Conservation (phyloP, 768 basidiomycete species). For the Boletus edulis region DNA sequence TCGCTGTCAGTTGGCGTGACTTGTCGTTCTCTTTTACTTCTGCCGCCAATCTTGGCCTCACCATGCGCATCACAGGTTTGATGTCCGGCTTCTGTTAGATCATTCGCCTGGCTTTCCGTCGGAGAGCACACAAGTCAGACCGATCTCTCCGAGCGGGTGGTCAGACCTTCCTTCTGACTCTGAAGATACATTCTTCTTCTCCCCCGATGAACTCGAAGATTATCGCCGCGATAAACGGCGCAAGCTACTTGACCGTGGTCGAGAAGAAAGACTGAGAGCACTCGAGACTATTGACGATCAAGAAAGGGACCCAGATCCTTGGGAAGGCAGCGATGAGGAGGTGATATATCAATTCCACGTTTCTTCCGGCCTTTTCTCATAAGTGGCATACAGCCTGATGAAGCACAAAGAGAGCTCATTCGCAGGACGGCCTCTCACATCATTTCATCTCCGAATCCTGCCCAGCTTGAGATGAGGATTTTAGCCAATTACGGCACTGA, state of each 20-base stretch:
- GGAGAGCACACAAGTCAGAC: slow-evolving; percentile 4
- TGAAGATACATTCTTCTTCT: slow-evolving; percentile 84
- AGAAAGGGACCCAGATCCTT: slow-evolving; percentile 44
- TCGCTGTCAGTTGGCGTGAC: slow-evolving; percentile 2
- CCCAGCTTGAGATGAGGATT: slow-evolving; percentile 85
- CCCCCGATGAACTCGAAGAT: slow-evolving; percentile 62
- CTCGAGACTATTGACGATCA: slow-evolving; percentile 44
- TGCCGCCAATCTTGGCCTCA: slow-evolving; percentile 18
- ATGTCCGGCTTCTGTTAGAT: slow-evolving; percentile 73
- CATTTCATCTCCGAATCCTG: slow-evolving; percentile 67
- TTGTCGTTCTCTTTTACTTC: slow-evolving; percentile 18
- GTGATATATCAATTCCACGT: slow-evolving; percentile 30
- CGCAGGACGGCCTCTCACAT: slow-evolving; percentile 70
- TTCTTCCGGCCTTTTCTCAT: slow-evolving; percentile 9
- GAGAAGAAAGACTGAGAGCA: slow-evolving; percentile 67
- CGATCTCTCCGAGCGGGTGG: slow-evolving; percentile 65
- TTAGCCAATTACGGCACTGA: slow-evolving; percentile 83
- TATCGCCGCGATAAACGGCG: slow-evolving; percentile 68
- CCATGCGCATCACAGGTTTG: slow-evolving; percentile 54
- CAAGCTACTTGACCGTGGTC: slow-evolving; percentile 51
- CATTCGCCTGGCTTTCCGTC: slow-evolving; percentile 31
- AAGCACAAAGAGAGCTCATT: slow-evolving; percentile 64
- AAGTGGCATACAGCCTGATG: slow-evolving; percentile 48
- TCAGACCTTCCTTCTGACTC: slow-evolving; percentile 81
- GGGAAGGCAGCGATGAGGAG: slow-evolving; percentile 75